Evolutionary conservation across 2,329 filamentous ascomycete genomes (phyloP).

Genomic region (Fusarium metavorans): DNA sequence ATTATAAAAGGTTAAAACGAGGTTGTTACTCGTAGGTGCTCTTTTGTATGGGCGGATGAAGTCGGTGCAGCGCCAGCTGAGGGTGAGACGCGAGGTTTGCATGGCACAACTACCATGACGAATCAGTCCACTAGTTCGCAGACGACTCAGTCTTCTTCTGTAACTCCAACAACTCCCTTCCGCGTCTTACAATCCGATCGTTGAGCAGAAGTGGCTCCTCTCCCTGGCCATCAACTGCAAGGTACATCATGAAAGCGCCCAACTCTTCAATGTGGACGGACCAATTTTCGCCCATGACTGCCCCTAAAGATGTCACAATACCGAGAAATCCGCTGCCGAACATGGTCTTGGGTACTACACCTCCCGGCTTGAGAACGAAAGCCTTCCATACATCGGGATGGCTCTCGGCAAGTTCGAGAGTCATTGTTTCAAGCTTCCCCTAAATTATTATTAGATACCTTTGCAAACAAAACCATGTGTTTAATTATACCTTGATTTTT

Average conservation of each 20-base stretch:
- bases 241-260: conserved; percentile 32
- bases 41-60: neutral
- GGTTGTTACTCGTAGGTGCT: neutral
- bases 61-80: neutral
- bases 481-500: conserved; percentile 29
- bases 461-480: too few species aligned
- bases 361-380: conserved; percentile 34
- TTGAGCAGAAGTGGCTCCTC: conserved; percentile 22
- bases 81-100: neutral
- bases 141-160: neutral
- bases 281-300: conserved; percentile 35
- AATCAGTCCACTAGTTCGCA: neutral
- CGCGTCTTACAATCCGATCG: conserved; percentile 17
- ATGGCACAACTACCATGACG: neutral
- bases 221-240: conserved; percentile 29
- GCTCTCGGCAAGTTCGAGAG: conserved; percentile 16
- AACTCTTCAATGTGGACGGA: conserved; percentile 26
- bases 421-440: conserved; percentile 31
- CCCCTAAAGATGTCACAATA: neutral
- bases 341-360: conserved; percentile 13
- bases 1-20: neutral
- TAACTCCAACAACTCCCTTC: conserved; percentile 15
- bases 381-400: conserved; percentile 25
- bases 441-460: neutral
- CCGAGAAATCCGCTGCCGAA: neutral